Evolutionary conservation across 345 rosid species (phyloP).

Genomic region (Hibiscus syriacus): DNA sequence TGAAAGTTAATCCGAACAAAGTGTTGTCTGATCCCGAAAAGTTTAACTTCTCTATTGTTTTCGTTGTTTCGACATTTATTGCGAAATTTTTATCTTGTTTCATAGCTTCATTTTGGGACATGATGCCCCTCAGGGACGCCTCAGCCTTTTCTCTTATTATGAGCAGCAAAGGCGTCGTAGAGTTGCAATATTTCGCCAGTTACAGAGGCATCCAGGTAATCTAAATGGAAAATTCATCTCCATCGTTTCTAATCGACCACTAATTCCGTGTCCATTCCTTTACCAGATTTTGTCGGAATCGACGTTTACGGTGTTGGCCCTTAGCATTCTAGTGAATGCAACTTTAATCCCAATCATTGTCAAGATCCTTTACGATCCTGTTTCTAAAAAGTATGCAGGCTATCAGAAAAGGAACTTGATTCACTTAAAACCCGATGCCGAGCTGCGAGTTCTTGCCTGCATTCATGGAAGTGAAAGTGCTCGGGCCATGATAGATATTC

Average conservation of each 20-base stretch:
- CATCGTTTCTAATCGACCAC: too few species aligned
- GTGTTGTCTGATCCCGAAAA: too few species aligned
- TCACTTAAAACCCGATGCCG: conserved; percentile 17
- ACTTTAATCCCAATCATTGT: conserved; percentile 33
- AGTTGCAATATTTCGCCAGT: not conserved
- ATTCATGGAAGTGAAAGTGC: conserved; percentile 33
- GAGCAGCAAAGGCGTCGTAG: not conserved
- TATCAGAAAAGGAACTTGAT: conserved; percentile 25
- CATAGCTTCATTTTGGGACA: conserved; percentile 27
- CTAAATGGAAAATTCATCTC: too few species aligned
- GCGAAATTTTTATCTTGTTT: conserved; percentile 25
- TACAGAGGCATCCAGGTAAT: not conserved
- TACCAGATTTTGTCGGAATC: not conserved
- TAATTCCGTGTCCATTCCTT: not conserved
- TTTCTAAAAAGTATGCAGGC: conserved; percentile 39
- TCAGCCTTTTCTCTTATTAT: conserved; percentile 14
- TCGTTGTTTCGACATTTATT: conserved; percentile 8
- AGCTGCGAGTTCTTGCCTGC: conserved; percentile 30
- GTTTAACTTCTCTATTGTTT: not conserved
- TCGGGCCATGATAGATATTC: conserved; percentile 4
- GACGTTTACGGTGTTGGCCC: not conserved
- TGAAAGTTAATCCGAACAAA: too few species aligned
- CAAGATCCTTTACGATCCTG: conserved; percentile 33
- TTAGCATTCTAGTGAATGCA: conserved; percentile 8
- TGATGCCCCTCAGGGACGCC: conserved; percentile 38